phyloP scores from a whole-genome alignment of 1,284 basidiomycete species.

The Cronartium ribicola region DNA sequence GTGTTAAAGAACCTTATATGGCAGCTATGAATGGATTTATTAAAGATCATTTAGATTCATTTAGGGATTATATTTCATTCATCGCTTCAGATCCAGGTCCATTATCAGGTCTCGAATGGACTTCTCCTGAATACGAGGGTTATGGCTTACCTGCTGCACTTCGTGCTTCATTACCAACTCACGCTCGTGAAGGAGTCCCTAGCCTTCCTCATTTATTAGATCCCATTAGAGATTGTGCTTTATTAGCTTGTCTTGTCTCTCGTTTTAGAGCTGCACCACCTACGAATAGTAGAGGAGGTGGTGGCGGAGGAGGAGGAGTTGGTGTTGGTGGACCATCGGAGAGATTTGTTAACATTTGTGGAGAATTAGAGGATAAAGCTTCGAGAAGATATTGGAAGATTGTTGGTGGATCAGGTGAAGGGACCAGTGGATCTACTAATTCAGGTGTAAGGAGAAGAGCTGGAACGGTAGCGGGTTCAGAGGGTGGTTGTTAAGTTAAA shows the following conservation, averaged over 20 bases:
- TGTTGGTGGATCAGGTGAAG: slow-evolving; percentile 49
- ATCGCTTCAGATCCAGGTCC: slow-evolving; percentile 31
- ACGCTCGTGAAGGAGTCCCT: slow-evolving; percentile 47
- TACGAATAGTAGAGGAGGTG: neutral
- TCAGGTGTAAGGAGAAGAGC: slow-evolving; percentile 1
- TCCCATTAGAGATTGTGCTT: slow-evolving; percentile 46
- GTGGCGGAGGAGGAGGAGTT: neutral
- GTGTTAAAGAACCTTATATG: slow-evolving; percentile 51
- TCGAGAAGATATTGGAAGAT: slow-evolving; percentile 71
- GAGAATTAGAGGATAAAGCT: slow-evolving; percentile 66
- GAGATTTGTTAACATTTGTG: slow-evolving; percentile 42
- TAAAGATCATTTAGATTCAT: slow-evolving; percentile 63
- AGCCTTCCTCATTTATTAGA: slow-evolving; percentile 48
- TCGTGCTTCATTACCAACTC: slow-evolving; percentile 43
- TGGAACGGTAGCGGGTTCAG: neutral
- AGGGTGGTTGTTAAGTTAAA: neutral
- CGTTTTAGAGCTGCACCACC: neutral
- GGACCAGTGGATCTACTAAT: neutral
- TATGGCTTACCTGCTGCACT: slow-evolving; percentile 46
- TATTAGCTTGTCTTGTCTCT: slow-evolving; percentile 19
- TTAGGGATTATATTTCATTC: slow-evolving; percentile 68
- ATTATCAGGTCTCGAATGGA: slow-evolving; percentile 46
- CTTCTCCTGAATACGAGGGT: slow-evolving; percentile 44
- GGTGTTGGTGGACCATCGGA: neutral
- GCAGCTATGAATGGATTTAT: slow-evolving; percentile 50